phyloP scores from a whole-genome alignment of 805 yeast species.

The Pichia membranifaciens region DNA sequence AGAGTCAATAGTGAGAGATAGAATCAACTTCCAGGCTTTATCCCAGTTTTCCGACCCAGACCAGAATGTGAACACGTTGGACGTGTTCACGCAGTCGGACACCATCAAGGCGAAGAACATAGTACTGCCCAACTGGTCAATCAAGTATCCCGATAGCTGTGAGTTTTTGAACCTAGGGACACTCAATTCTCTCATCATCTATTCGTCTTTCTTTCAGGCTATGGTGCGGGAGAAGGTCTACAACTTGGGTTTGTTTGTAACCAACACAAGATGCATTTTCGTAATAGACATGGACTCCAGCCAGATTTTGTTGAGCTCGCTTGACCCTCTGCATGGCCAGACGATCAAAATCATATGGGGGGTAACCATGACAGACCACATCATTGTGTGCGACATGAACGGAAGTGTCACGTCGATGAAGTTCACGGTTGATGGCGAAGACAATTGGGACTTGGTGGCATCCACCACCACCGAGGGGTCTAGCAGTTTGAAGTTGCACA shows the following conservation, averaged over 20 bases:
- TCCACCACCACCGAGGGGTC: not conserved
- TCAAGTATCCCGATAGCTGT: slow-evolving; percentile 16
- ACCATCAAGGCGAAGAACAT: slow-evolving; percentile 18
- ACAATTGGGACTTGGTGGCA: not conserved
- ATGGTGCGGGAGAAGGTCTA: slow-evolving; percentile 2
- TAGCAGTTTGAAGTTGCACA: slow-evolving; percentile 23
- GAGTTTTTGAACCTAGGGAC: slow-evolving; percentile 14
- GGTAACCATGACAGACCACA: slow-evolving; percentile 18
- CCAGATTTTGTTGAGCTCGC: slow-evolving; percentile 10
- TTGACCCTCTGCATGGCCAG: slow-evolving; percentile 17
- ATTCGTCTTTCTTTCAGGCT: slow-evolving; percentile 17
- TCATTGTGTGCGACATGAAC: slow-evolving; percentile 31
- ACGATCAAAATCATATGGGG: slow-evolving; percentile 21
- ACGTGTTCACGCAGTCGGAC: slow-evolving; percentile 22
- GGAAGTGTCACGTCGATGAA: slow-evolving; percentile 17
- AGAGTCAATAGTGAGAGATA: slow-evolving; percentile 31
- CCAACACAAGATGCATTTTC: slow-evolving; percentile 24
- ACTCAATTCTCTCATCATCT: slow-evolving; percentile 23
- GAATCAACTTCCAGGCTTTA: slow-evolving; percentile 25
- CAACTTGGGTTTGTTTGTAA: slow-evolving; percentile 22
- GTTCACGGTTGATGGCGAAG: not conserved
- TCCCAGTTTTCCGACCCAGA: not conserved
- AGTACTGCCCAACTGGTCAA: slow-evolving; percentile 25
- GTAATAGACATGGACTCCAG: slow-evolving; percentile 23
- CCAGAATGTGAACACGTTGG: slow-evolving; percentile 1